Base-by-base conservation (phyloP, 2,329 filamentous ascomycete genomes). In the Coleophoma eucalyptorum region DNA sequence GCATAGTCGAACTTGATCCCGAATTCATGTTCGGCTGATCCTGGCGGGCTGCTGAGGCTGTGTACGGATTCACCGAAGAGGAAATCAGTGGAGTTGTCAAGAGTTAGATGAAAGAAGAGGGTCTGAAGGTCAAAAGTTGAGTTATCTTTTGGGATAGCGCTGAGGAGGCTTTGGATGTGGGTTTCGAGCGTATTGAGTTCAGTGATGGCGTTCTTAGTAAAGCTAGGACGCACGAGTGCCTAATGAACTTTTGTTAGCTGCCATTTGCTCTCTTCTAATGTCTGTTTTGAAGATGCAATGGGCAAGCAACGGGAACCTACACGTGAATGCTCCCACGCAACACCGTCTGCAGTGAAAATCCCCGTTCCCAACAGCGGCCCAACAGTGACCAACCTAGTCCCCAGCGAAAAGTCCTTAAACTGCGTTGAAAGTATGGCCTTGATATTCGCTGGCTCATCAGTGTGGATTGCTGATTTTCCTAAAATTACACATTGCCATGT, bases 1-100 rank as follows among this genome's bases (percentile, higher is more conserved):
- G 54, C 66, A 47, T 58, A 61, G 16, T 66, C 59, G 47, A 72
- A 71, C 6, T 60, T 59, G 15, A 63, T 50, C 3, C 61, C 60
- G 48, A 70, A 69, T 15, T 52, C 48, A 26, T 51, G 3, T 46
- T 45, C 18, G 16, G 34, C 42, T 3, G 44, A 48, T 12, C 50
- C 40, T 15, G 48, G 43, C 21, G 43, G 46, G 32, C 38, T 43
- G 20, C 65, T 13, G 66, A 69, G 57, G 69, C 64, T 15, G 67
- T 65, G 5, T 38, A 38, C 35, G 4, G 76, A 79, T 58, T 82
- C 72, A 7, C 85, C 84, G 51, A 87, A 85, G 15, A 89, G 71
- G 56, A 88, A 83, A 42, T 79, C 75, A 0, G 78, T 83, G 0
- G 79, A 74, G 0, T 72, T 75, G 54, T 83, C 79, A 21, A 84